A percentile compares a stretch with the other conserved stretches of the same genome.
These are phyloP conservation scores for Sesbania bispinosa DNA, from an alignment of 306 rosid species.

Conservation along the genomic window DNA sequence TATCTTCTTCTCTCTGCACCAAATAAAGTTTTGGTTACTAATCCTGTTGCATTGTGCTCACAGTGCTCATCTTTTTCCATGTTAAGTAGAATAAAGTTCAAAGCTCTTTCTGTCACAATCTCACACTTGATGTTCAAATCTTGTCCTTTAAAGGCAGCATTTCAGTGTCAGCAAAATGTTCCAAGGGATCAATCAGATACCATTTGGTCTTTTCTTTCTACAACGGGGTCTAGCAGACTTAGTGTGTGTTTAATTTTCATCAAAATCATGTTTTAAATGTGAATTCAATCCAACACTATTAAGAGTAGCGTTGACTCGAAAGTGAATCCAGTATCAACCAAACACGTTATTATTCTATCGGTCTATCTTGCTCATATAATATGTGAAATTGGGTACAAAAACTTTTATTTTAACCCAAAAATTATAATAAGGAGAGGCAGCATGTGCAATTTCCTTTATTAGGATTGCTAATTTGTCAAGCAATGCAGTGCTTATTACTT, in stretches of 20 bases:
- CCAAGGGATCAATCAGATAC: constrained; percentile 10
- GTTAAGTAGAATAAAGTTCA: constrained; percentile 34
- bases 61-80: constrained; percentile 22
- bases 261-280: no score
- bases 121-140: constrained; percentile 24
- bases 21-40: constrained; percentile 23
- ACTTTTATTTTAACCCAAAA: background rate
- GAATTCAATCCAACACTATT: no score
- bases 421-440: background rate
- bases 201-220: constrained; percentile 13
- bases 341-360: no score
- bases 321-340: no score
- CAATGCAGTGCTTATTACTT: background rate
- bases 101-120: constrained; percentile 2
- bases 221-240: background rate
- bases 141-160: constrained; percentile 15
- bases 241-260: no score
- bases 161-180: constrained; percentile 3
- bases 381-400: background rate
- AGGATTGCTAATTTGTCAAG: constrained; percentile 6
- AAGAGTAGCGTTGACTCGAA: no score
- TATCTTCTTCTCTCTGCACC: background rate
- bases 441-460: background rate
- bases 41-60: constrained; percentile 19
- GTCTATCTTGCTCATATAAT: background rate